Conservation (phyloP, 1,284 basidiomycete genomes). For the Nidula niveotomentosa region DNA sequence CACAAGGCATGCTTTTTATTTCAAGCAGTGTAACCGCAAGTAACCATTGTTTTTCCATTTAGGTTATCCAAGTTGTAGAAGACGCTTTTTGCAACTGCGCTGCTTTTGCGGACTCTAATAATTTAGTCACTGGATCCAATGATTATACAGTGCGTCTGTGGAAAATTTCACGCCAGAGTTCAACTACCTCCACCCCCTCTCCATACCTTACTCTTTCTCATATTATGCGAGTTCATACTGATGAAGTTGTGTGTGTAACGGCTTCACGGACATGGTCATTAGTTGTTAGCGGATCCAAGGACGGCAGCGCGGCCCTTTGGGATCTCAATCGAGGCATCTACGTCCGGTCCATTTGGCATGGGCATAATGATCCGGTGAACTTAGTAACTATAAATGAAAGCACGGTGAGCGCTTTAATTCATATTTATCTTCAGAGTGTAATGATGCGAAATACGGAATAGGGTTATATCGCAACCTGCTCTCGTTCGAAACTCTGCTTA, state of each 20-base stretch:
- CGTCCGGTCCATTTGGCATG: conserved; percentile 75
- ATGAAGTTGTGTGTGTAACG: conserved; percentile 66
- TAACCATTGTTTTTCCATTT: conserved; percentile 1
- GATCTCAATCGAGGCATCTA: conserved; percentile 86
- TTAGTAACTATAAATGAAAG: conserved; percentile 83
- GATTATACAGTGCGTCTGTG: conserved; percentile 82
- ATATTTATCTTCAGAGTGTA: background rate
- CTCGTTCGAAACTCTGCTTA: conserved; percentile 62
- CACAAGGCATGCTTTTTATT: conserved; percentile 48
- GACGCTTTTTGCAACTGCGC: conserved; percentile 74
- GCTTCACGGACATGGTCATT: conserved; percentile 85
- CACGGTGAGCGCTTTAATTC: conserved; percentile 51
- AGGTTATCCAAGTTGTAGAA: conserved; percentile 79
- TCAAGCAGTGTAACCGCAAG: too few relatives aligned
- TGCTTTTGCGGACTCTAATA: conserved; percentile 70
- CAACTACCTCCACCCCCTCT: conserved; percentile 2
- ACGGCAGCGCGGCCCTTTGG: conserved; percentile 88
- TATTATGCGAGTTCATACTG: conserved; percentile 77
- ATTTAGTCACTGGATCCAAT: conserved; percentile 74
- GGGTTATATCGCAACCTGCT: conserved; percentile 86
- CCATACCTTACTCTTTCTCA: conserved; percentile 53
- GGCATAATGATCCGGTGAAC: conserved; percentile 36
- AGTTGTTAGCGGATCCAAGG: conserved; percentile 81
- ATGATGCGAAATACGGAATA: conserved; percentile 22
- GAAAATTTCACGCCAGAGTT: conserved; percentile 43